Conservation (phyloP, 2,329 filamentous ascomycete species). For the Monosporascus sp. region DNA sequence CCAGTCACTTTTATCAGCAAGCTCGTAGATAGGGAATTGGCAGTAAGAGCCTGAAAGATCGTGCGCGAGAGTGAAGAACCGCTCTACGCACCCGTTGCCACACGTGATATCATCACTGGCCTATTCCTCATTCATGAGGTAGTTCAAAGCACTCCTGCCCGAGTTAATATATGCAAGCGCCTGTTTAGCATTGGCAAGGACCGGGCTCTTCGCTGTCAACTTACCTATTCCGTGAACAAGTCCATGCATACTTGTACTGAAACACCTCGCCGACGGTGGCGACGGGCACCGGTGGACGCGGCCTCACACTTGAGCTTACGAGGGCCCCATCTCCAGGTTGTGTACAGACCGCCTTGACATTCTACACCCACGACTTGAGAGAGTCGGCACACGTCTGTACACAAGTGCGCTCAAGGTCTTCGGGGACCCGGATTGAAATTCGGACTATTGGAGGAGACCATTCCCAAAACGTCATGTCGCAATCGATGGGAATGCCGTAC, state of each 20-base stretch:
- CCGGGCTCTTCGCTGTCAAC: slow-evolving; percentile 5
- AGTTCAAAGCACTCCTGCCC: slow-evolving; percentile 21
- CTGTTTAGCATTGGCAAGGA: neutral
- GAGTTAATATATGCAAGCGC: slow-evolving; percentile 8
- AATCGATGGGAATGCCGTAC: slow-evolving; percentile 24
- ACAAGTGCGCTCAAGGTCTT: slow-evolving; percentile 21
- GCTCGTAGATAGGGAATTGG: slow-evolving; percentile 18
- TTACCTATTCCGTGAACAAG: slow-evolving; percentile 15
- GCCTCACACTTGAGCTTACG: slow-evolving; percentile 6
- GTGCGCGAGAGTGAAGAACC: slow-evolving; percentile 24
- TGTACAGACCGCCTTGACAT: slow-evolving; percentile 18
- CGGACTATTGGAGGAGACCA: slow-evolving; percentile 24
- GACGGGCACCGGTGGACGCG: slow-evolving; percentile 7
- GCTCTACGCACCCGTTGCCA: slow-evolving; percentile 18
- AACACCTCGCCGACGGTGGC: slow-evolving; percentile 13
- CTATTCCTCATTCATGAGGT: slow-evolving; percentile 6
- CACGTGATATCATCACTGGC: slow-evolving; percentile 19
- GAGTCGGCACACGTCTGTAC: slow-evolving; percentile 21
- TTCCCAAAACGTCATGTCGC: slow-evolving; percentile 22
- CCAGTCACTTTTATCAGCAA: slow-evolving; percentile 16
- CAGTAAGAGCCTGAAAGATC: slow-evolving; percentile 22
- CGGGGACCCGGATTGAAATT: slow-evolving; percentile 18
- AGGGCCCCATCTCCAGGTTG: slow-evolving; percentile 17
- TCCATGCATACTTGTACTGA: slow-evolving; percentile 18
- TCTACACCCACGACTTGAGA: slow-evolving; percentile 19